Conservation (phyloP, 768 basidiomycete species). For the Mycena olivaceomarginata region DNA sequence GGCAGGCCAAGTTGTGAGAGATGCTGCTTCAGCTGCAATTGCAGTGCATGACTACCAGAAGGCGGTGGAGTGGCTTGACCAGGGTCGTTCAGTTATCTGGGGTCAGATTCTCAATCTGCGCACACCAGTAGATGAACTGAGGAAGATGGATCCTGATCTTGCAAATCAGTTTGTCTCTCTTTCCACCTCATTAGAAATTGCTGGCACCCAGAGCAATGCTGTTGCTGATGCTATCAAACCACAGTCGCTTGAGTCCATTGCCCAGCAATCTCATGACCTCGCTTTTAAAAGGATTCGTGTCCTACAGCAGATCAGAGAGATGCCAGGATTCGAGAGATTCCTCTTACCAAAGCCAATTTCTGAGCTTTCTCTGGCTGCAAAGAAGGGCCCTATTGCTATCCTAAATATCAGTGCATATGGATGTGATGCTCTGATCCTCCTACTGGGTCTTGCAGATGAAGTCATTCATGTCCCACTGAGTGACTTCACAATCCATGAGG, state of each 20-base stretch:
- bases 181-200: not conserved
- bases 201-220: not conserved
- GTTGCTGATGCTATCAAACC: not conserved
- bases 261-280: not conserved
- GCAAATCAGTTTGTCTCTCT: not conserved
- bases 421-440: not conserved
- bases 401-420: not conserved
- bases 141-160: not conserved
- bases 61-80: not conserved
- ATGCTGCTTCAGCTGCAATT: not conserved
- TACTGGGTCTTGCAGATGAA: not conserved
- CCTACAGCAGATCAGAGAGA: not conserved
- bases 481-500: too few relatives aligned
- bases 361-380: not conserved
- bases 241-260: not conserved
- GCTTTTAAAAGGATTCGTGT: not conserved
- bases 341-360: not conserved
- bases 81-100: not conserved
- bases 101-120: not conserved
- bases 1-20: not conserved
- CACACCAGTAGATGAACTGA: not conserved
- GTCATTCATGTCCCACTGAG: not conserved
- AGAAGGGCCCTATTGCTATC: not conserved
- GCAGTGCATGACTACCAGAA: not conserved
- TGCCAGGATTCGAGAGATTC: not conserved